Percentiles rank a stretch among this genome's conserved stretches.
Evolutionary conservation across 805 yeast genomes (phyloP).

Genomic region (Wickerhamiella sorbophila): DNA sequence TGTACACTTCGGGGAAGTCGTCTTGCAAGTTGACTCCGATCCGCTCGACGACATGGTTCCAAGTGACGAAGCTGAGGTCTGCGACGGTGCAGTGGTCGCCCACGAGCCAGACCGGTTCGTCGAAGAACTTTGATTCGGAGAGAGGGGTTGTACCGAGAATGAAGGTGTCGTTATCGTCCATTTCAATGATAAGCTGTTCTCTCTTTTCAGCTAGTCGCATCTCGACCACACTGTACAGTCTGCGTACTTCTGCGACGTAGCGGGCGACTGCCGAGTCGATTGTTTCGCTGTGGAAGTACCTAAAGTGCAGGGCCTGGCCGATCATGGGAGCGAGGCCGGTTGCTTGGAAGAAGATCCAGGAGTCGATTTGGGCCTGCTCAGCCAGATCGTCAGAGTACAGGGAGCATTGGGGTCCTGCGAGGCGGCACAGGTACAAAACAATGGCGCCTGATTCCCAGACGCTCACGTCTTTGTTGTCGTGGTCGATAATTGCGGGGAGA

Average conservation of each 20-base stretch:
- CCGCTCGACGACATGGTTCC: constrained; percentile 92
- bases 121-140: constrained; percentile 73
- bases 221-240: constrained; percentile 88
- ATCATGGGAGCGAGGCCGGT: constrained; percentile 98
- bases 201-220: constrained; percentile 90
- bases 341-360: constrained; percentile 91
- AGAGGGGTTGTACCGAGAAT: constrained; percentile 79
- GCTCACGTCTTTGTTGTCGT: constrained; percentile 60
- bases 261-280: constrained; percentile 84
- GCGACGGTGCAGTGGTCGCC: constrained; percentile 74
- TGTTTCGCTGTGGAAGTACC: constrained; percentile 58
- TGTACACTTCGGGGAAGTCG: constrained; percentile 89
- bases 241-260: constrained; percentile 79
- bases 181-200: constrained; percentile 77
- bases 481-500: constrained; percentile 89
- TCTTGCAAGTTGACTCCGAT: constrained; percentile 76
- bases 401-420: constrained; percentile 44
- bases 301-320: constrained; percentile 90
- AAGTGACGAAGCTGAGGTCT: constrained; percentile 84
- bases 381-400: constrained; percentile 66
- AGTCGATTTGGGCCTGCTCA: constrained; percentile 71
- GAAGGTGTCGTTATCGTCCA: constrained; percentile 78
- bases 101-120: constrained; percentile 89
- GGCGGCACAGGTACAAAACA: constrained; percentile 62
- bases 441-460: constrained; percentile 96